Evolutionary conservation across 768 basidiomycete species (phyloP).

Genomic region (Filobasidium wieringae): DNA sequence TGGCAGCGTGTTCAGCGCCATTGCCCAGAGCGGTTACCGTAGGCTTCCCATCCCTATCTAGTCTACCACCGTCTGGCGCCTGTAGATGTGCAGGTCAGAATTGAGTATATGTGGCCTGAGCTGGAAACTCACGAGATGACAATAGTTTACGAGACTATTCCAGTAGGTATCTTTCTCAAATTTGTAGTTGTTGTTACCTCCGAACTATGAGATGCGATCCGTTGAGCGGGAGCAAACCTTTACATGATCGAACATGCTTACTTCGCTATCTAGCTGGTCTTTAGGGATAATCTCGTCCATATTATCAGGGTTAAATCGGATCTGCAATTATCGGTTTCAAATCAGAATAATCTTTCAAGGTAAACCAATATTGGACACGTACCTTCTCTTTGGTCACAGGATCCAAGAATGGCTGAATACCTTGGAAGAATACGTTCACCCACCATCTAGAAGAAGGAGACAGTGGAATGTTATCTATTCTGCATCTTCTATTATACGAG

Average conservation of each 20-base stretch:
- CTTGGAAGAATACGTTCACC: constrained; percentile 42
- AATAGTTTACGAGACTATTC: constrained; percentile 60
- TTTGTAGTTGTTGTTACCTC: constrained; percentile 60
- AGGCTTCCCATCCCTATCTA: constrained; percentile 28
- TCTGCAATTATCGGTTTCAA: constrained; percentile 41
- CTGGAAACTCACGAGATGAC: constrained; percentile 1
- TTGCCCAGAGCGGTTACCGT: constrained; percentile 30
- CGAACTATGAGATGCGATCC: constrained; percentile 44
- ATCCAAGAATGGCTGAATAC: constrained; percentile 73
- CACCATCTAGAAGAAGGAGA: constrained; percentile 58
- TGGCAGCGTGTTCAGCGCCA: constrained; percentile 30
- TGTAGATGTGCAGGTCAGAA: constrained; percentile 2
- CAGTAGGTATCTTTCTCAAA: constrained; percentile 67
- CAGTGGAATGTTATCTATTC: too few relatives aligned
- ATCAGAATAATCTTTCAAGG: neutral
- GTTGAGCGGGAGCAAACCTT: neutral
- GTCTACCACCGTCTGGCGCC: constrained; percentile 31
- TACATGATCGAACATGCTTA: neutral
- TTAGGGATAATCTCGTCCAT: constrained; percentile 60
- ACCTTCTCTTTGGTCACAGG: constrained; percentile 82
- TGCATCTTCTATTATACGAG: neutral
- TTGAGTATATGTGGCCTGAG: neutral
- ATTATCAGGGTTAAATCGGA: constrained; percentile 82
- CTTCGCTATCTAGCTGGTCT: constrained; percentile 63
- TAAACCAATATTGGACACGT: constrained; percentile 13